These are phyloP conservation scores for Paraphoma sp. DNA, from an alignment of 2,329 filamentous ascomycete genomes.

Conservation along the genomic window DNA sequence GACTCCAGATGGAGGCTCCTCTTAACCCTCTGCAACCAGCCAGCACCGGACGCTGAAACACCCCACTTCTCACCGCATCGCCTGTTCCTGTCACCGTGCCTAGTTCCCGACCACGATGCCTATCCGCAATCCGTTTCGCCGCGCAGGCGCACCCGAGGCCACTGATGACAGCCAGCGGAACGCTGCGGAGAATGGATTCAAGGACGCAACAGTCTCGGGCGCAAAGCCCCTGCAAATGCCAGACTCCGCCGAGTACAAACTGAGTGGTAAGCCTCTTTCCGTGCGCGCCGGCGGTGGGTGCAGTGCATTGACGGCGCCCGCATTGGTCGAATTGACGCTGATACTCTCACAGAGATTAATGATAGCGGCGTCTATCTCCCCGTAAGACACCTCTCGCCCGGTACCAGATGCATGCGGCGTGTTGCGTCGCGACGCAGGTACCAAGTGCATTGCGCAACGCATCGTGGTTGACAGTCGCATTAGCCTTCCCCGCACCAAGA, in stretches of 20 bases:
- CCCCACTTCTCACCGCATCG: constrained; percentile 23
- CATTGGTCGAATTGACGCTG: constrained; percentile 28
- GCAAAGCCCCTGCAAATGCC: constrained; percentile 53
- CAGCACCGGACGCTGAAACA: constrained; percentile 23
- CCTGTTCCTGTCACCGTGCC: constrained; percentile 12
- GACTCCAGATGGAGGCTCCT: constrained; percentile 12
- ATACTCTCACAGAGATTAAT: constrained; percentile 76
- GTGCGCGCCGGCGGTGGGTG: constrained; percentile 3
- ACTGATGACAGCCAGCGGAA: constrained; percentile 41
- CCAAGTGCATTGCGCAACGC: not conserved
- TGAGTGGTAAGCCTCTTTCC: constrained; percentile 54
- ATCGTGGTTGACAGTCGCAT: constrained; percentile 27
- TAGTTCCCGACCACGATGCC: constrained; percentile 40
- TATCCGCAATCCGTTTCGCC: constrained; percentile 51
- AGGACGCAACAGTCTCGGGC: constrained; percentile 43
- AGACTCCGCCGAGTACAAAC: constrained; percentile 58
- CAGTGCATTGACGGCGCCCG: constrained; percentile 6
- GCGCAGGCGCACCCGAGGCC: constrained; percentile 41
- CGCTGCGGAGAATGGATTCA: constrained; percentile 41
- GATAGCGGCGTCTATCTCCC: constrained; percentile 95
- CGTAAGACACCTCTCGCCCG: constrained; percentile 59
- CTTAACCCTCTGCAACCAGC: constrained; percentile 18
- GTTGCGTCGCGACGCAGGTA: constrained; percentile 4
- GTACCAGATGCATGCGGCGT: not conserved
- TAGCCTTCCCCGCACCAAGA: constrained; percentile 84